A percentile compares a stretch with the other conserved stretches of the same genome.
Evolutionary conservation across 306 rosid genomes (phyloP).

Genomic region (Cucumis melo): DNA sequence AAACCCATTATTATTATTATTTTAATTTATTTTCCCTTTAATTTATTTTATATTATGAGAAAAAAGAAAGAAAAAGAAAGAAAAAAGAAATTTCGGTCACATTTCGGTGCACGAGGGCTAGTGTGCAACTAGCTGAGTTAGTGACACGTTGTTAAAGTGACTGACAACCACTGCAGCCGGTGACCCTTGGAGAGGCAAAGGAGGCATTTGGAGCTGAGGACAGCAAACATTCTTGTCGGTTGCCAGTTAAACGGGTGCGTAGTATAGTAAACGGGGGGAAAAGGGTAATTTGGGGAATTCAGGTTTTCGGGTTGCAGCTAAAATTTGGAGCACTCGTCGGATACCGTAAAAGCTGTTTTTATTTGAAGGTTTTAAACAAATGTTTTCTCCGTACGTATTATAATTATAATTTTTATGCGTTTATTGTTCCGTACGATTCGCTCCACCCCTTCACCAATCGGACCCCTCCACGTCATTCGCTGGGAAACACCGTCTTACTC

Average conservation of each 20-base stretch:
- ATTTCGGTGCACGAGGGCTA: constrained; percentile 6
- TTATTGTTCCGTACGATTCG: constrained; percentile 19
- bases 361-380: background rate
- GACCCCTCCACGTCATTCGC: background rate
- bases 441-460: background rate
- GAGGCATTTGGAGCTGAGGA: background rate
- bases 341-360: background rate
- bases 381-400: constrained; percentile 27
- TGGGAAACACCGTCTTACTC: background rate
- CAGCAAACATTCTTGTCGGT: constrained; percentile 52
- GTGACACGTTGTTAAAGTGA: constrained; percentile 19
- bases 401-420: background rate
- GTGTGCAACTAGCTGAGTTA: background rate
- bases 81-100: background rate
- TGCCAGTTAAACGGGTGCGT: constrained; percentile 30
- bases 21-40: background rate
- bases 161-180: constrained; percentile 50
- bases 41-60: background rate
- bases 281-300: background rate
- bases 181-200: constrained; percentile 16
- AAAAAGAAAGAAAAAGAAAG: too few relatives aligned
- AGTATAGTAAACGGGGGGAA: background rate
- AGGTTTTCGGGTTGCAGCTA: constrained; percentile 9
- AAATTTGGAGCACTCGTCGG: constrained; percentile 11
- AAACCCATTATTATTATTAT: background rate